These are phyloP conservation scores for Penicillium sp. DNA, from an alignment of 2,329 filamentous ascomycete species.

Conservation along the genomic window DNA sequence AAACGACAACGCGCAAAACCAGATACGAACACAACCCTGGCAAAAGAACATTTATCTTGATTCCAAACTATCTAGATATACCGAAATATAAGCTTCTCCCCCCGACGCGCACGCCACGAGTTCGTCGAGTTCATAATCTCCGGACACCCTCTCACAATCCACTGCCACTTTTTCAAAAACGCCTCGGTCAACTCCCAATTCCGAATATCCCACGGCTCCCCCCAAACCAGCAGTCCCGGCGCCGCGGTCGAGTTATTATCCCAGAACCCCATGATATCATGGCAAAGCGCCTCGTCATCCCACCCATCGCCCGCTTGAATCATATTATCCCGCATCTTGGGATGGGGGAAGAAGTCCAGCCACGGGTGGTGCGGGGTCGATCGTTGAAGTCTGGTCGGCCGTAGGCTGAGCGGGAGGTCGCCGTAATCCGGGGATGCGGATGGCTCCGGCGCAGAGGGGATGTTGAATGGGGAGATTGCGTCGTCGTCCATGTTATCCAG, in stretches of 20 bases:
- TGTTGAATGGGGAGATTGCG: constrained; percentile 32
- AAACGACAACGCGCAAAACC: too few relatives aligned
- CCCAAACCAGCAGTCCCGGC: constrained; percentile 53
- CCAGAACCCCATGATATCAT: constrained; percentile 42
- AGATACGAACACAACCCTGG: too few relatives aligned
- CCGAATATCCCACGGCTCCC: constrained; percentile 47
- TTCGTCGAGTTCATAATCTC: constrained; percentile 31
- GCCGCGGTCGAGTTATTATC: constrained; percentile 14
- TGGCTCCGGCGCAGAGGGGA: background rate
- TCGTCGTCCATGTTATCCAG: constrained; percentile 31
- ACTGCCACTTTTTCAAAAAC: constrained; percentile 52
- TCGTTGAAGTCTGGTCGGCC: constrained; percentile 44
- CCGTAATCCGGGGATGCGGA: background rate
- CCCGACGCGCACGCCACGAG: constrained; percentile 28
- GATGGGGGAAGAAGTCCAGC: constrained; percentile 38
- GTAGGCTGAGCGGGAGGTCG: constrained; percentile 32
- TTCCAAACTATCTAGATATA: constrained; percentile 19
- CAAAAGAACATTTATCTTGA: too few relatives aligned
- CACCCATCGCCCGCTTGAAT: constrained; percentile 35
- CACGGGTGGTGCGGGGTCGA: constrained; percentile 45
- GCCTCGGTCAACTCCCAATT: constrained; percentile 53
- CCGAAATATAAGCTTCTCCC: constrained; percentile 31
- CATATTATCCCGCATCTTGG: constrained; percentile 46
- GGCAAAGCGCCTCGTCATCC: constrained; percentile 41
- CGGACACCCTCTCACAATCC: constrained; percentile 30